Conservation (phyloP, 139 green algal species). For the Picochlorum sp. region DNA sequence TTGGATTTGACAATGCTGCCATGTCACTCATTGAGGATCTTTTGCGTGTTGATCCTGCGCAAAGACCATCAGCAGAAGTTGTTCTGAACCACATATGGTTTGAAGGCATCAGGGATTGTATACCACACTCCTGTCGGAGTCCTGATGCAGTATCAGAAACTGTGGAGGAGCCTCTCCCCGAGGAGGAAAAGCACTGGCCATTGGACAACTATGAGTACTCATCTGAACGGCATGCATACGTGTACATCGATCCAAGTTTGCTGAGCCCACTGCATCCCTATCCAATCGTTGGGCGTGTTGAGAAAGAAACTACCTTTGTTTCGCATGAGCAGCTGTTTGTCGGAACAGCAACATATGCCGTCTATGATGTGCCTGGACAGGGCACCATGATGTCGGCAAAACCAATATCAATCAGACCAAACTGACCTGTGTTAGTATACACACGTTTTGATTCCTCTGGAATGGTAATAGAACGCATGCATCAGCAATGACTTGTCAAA, state of each 20-base stretch:
- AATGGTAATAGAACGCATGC: too few relatives aligned
- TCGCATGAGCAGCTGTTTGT: slow-evolving; percentile 7
- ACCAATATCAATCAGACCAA: background rate
- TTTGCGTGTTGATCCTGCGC: slow-evolving; percentile 25
- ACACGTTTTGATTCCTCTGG: too few relatives aligned
- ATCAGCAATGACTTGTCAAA: too few relatives aligned
- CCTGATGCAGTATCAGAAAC: too few relatives aligned
- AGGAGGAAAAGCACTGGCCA: too few relatives aligned
- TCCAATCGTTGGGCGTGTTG: slow-evolving; percentile 10
- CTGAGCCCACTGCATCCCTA: background rate
- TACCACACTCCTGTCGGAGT: background rate
- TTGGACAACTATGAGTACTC: too few relatives aligned
- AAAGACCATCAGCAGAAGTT: slow-evolving; percentile 11
- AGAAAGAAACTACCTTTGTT: slow-evolving; percentile 2
- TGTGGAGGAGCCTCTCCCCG: background rate
- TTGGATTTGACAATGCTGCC: slow-evolving; percentile 17
- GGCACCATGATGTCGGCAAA: slow-evolving; percentile 9
- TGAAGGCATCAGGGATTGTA: background rate
- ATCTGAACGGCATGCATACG: too few relatives aligned
- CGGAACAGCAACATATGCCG: slow-evolving; percentile 11
- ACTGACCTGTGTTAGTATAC: background rate
- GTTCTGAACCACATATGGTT: slow-evolving; percentile 22
- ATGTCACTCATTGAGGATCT: slow-evolving; percentile 19
- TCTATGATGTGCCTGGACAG: slow-evolving; percentile 10
- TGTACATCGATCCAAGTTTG: too few relatives aligned